These are phyloP conservation scores for Eimeria acervulina DNA, from an alignment of 169 alveolate genomes.

Conservation along the genomic window DNA sequence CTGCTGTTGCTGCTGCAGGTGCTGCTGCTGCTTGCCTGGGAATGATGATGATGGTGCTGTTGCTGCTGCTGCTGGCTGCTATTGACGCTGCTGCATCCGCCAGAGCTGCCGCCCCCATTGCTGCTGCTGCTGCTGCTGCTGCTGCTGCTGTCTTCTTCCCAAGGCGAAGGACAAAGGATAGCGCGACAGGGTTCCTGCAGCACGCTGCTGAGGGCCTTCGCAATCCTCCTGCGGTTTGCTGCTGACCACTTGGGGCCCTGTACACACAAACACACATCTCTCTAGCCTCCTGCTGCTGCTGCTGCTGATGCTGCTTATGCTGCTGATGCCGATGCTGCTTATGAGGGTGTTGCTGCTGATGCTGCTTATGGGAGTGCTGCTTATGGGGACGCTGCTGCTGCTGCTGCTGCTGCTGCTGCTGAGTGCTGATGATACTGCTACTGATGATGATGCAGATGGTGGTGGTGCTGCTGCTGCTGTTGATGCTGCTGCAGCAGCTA, in stretches of 20 bases:
- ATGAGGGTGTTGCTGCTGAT: not conserved
- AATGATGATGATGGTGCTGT: too few species aligned
- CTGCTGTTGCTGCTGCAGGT: too few species aligned
- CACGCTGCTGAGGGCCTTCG: slow-evolving; percentile 54
- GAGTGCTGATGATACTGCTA: too few species aligned
- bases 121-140: slow-evolving; percentile 33
- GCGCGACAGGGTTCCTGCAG: slow-evolving; percentile 42
- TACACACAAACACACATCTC: slow-evolving; percentile 19
- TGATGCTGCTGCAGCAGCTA: not conserved
- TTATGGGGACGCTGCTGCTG: not conserved
- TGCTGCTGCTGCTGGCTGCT: too few species aligned
- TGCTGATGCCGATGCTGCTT: too few species aligned
- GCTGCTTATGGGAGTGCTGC: not conserved
- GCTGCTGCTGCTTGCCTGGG: too few species aligned
- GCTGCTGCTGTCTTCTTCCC: not conserved
- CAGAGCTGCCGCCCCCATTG: too few species aligned
- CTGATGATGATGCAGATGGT: too few species aligned
- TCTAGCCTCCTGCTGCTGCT: not conserved
- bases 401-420: too few species aligned
- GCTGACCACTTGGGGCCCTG: slow-evolving; percentile 56
- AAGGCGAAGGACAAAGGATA: not conserved
- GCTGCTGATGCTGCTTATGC: not conserved
- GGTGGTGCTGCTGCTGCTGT: too few species aligned
- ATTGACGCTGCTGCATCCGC: too few species aligned
- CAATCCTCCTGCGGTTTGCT: slow-evolving; percentile 48